Evolutionary conservation across 768 basidiomycete genomes (phyloP), one percentile per base, ranked within the genome.

Genomic region (Nevesoporus exiguus): DNA sequence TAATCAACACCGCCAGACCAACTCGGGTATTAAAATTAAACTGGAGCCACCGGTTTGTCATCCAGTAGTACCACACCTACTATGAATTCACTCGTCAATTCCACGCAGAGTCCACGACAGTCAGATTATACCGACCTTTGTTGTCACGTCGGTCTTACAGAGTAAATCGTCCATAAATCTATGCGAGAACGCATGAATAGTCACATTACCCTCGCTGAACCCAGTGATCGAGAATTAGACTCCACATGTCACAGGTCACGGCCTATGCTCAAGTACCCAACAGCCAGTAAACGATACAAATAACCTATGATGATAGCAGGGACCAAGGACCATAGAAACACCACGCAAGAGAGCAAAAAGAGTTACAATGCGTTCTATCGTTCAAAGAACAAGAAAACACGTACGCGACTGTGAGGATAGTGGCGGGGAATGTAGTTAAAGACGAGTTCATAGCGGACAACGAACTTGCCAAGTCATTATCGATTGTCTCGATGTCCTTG

Each of bases 1-100:
- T n/a, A n/a, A 84, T 74, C 24, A 93, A 74, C 8, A 93, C 86
- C 1, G 85, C 81, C 19, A 85, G 52, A 27, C 81, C 88, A 27
- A 91, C 90, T 9, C 95, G 79, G 1, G 75, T 60, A 67, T 97
- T 94, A 65, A 93, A 95, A 57, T 89, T 84, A 52, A 95, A 70
- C 33, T 94, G 72, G 3, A 96, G 76, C 90, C 88, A 93, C 47
- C 92, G 76, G 60, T 91, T 93, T 8, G 83, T 85, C 90, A 93
- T 92, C 92, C 92, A 93, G 70, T 74, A 80, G 65, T 91, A 90
- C 86, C 85, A 90, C 87, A 90, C n/a, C n/a, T n/a, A 88, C 85
- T 64, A 8, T 8, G 13, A 8, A 15, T 1, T 11, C 19, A 22
- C 15, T 39, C n/a, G 31, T 58, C 24, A 59, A 14, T 36, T 9